Evolutionary conservation across 139 green algal species (phyloP).

Genomic region (Gonium pectorale): DNA sequence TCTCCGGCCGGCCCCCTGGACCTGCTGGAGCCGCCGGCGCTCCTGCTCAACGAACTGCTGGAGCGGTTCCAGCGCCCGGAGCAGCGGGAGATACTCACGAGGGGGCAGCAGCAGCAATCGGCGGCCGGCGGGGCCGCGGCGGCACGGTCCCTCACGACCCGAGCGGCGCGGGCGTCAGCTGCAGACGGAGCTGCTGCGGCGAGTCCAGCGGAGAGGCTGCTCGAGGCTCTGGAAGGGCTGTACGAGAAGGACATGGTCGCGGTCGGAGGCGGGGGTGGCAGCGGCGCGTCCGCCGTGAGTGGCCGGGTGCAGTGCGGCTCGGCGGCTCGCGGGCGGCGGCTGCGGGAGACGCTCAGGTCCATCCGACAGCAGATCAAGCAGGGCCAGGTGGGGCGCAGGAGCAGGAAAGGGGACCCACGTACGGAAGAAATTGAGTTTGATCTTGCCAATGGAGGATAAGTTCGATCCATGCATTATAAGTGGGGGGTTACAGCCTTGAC

Average conservation of each 20-base stretch:
- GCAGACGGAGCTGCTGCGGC: too few species aligned
- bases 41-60: constrained; percentile 32
- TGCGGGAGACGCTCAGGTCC: not conserved
- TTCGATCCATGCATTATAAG: too few species aligned
- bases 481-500: too few species aligned
- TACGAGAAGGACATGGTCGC: not conserved
- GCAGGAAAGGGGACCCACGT: too few species aligned
- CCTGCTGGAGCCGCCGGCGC: constrained; percentile 13
- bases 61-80: constrained; percentile 41
- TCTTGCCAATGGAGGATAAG: too few species aligned
- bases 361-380: constrained; percentile 64
- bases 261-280: not conserved
- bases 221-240: not conserved
- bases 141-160: too few species aligned
- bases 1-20: too few species aligned
- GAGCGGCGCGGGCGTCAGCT: too few species aligned
- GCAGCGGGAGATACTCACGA: not conserved
- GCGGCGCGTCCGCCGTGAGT: not conserved
- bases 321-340: not conserved
- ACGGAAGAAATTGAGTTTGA: too few species aligned
- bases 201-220: not conserved
- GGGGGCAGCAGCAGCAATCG: not conserved
- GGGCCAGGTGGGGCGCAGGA: constrained; percentile 53
- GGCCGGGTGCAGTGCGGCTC: too few species aligned
- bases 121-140: not conserved